These are phyloP conservation scores for Sphaerulina musiva DNA, from an alignment of 2,329 filamentous ascomycete species.

Conservation along the genomic window DNA sequence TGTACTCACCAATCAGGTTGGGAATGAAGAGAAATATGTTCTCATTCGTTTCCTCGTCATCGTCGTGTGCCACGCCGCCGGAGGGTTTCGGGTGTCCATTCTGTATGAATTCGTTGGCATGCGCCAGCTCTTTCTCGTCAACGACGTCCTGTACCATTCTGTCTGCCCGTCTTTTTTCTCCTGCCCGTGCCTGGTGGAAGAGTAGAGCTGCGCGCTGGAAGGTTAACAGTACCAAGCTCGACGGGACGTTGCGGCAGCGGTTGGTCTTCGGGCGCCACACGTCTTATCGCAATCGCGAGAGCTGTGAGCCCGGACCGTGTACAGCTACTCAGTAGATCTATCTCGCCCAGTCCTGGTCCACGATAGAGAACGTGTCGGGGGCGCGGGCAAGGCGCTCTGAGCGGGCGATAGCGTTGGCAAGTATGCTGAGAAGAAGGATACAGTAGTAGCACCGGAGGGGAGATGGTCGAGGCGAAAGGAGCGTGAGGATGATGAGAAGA, in stretches of 20 bases:
- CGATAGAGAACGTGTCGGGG: background rate
- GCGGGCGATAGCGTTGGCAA: no score
- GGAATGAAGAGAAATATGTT: slow-evolving; percentile 51
- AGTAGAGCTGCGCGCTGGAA: background rate
- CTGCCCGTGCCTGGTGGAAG: background rate
- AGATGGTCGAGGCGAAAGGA: background rate
- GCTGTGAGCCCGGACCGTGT: background rate
- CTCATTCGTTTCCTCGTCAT: slow-evolving; percentile 35
- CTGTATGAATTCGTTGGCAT: slow-evolving; percentile 17
- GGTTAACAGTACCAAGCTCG: background rate
- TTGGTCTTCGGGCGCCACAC: background rate
- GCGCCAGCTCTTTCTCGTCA: slow-evolving; percentile 17
- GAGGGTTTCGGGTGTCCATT: slow-evolving; percentile 22
- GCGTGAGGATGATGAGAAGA: background rate
- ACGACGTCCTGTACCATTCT: slow-evolving; percentile 24
- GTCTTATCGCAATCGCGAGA: background rate
- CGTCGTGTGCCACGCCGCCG: slow-evolving; percentile 5
- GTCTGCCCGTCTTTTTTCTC: background rate
- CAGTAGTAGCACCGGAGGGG: background rate
- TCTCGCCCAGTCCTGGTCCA: background rate
- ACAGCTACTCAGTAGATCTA: background rate
- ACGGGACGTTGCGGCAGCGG: background rate
- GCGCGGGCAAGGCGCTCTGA: background rate
- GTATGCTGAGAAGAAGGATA: background rate
- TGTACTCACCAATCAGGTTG: slow-evolving; percentile 45